Percentiles rank a stretch among this genome's conserved stretches.
Evolutionary conservation across 2,329 filamentous ascomycete species (phyloP).

Genomic region (Didymosphaeria variabile): DNA sequence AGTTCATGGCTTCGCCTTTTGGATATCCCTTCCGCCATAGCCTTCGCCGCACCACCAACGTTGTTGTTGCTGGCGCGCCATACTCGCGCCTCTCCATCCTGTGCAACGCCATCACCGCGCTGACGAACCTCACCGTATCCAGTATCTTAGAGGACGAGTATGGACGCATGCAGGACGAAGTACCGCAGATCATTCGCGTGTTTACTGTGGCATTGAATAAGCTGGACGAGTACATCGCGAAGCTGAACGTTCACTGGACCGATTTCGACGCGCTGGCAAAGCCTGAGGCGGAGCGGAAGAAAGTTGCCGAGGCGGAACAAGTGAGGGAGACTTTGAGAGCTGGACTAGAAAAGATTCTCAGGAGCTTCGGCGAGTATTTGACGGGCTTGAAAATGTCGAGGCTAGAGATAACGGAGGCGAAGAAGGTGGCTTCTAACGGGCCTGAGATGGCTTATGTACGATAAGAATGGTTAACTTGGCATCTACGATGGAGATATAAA

Average conservation of each 20-base stretch:
- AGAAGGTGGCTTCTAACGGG: conserved; percentile 33
- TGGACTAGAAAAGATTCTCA: conserved; percentile 71
- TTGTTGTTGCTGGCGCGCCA: conserved; percentile 76
- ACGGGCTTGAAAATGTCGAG: conserved; percentile 73
- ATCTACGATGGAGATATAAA: background rate
- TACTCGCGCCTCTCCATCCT: conserved; percentile 65
- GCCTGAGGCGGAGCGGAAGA: conserved; percentile 55
- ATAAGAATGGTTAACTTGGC: background rate
- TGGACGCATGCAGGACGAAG: conserved; percentile 85
- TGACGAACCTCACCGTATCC: conserved; percentile 74
- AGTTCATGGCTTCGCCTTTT: conserved; percentile 56
- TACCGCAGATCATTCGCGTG: conserved; percentile 76
- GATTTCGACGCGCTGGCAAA: conserved; percentile 67
- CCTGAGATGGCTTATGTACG: conserved; percentile 34
- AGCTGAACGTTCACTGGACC: conserved; percentile 77
- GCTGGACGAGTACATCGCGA: conserved; percentile 72
- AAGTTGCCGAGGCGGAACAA: conserved; percentile 72
- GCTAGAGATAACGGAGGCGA: conserved; percentile 74
- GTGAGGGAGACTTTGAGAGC: conserved; percentile 71
- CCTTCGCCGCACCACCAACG: conserved; percentile 70
- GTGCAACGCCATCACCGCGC: conserved; percentile 68
- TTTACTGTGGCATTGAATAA: conserved; percentile 74
- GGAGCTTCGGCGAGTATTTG: conserved; percentile 78
- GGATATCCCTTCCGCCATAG: conserved; percentile 76
- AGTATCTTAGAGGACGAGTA: conserved; percentile 83